Conservation (phyloP, 345 rosid genomes). For the Isatis tinctoria region DNA sequence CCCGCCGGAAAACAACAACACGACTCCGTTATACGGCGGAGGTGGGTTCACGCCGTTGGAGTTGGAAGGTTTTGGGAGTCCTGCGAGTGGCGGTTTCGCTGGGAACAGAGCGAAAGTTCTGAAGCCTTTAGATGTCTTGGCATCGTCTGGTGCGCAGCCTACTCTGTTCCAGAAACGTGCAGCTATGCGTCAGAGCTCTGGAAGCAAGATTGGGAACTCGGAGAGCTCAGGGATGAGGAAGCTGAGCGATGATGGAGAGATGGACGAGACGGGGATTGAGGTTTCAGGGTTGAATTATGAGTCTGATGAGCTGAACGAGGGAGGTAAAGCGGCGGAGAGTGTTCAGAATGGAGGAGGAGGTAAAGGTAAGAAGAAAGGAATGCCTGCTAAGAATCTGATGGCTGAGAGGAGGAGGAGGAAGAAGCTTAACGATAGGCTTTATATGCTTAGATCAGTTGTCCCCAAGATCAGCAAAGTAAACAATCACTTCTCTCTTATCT, state of each 20-base stretch:
- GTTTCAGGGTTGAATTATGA: constrained; percentile 74
- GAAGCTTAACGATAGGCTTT: constrained; percentile 97
- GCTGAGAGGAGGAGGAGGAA: constrained; percentile 95
- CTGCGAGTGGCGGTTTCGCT: constrained; percentile 31
- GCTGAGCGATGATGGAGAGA: constrained; percentile 42
- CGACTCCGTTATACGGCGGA: constrained; percentile 6
- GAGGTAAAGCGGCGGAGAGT: constrained; percentile 44
- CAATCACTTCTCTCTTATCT: constrained; percentile 2
- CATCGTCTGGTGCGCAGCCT: constrained; percentile 54
- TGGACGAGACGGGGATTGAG: constrained; percentile 51
- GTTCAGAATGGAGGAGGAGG: constrained; percentile 45
- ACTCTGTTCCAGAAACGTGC: constrained; percentile 87
- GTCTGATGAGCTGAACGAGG: constrained; percentile 58
- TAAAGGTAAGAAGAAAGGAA: constrained; percentile 81
- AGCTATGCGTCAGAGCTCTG: constrained; percentile 49
- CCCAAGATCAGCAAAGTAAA: constrained; percentile 97
- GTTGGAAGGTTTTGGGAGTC: constrained; percentile 52
- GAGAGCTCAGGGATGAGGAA: constrained; percentile 45
- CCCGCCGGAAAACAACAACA: constrained; percentile 32
- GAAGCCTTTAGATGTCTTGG: constrained; percentile 57
- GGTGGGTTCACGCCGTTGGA: constrained; percentile 37
- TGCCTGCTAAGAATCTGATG: constrained; percentile 96
- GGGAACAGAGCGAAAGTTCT: constrained; percentile 41
- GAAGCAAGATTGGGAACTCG: constrained; percentile 46
- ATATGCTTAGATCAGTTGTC: constrained; percentile 96